Evolutionary conservation across 148 eudicot species (phyloP).

Genomic region (Polygonum aviculare): DNA sequence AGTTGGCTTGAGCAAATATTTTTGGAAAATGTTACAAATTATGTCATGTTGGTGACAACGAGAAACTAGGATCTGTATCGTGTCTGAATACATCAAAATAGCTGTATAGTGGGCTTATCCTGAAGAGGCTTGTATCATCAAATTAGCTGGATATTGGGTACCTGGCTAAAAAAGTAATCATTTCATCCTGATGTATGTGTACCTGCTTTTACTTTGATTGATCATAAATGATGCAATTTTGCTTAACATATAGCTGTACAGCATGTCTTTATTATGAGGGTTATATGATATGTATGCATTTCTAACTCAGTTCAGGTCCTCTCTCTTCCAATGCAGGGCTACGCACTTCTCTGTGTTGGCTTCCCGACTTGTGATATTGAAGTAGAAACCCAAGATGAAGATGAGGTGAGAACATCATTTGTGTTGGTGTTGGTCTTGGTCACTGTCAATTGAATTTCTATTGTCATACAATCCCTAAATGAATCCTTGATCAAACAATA

Average conservation of each 20-base stretch:
- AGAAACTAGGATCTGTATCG: neutral
- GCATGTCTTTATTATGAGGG: neutral
- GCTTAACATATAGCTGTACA: neutral
- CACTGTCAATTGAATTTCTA: neutral
- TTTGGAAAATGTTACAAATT: neutral
- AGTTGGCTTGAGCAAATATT: neutral
- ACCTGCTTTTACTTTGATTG: neutral
- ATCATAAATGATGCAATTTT: neutral
- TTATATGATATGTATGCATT: neutral
- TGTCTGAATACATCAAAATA: neutral
- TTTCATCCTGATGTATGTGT: neutral
- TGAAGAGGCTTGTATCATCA: neutral
- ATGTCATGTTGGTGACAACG: neutral
- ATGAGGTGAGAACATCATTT: slow-evolving; percentile 50
- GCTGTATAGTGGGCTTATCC: neutral
- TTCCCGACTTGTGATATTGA: slow-evolving; percentile 83
- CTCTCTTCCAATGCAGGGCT: slow-evolving; percentile 46
- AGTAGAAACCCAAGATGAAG: slow-evolving; percentile 98
- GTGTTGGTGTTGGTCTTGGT: neutral
- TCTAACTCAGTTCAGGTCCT: neutral
- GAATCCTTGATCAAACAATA: neutral
- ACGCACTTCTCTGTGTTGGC: slow-evolving; percentile 96
- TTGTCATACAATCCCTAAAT: neutral
- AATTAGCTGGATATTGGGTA: neutral
- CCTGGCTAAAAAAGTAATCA: neutral